phyloP scores from a whole-genome alignment of 2,329 filamentous ascomycete species.

The Venturia effusa region DNA sequence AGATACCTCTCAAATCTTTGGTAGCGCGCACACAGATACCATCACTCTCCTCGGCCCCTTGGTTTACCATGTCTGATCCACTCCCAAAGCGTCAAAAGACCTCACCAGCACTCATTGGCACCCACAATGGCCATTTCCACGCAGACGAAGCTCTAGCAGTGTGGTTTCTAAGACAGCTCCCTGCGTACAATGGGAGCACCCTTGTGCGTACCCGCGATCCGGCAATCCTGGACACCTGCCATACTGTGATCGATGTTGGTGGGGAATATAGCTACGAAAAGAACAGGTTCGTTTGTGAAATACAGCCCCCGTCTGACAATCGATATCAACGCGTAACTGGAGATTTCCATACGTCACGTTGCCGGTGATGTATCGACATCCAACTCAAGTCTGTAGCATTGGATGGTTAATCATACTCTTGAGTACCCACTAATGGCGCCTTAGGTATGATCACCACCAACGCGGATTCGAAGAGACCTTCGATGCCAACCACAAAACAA shows the following conservation, averaged over 20 bases:
- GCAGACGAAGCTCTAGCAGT: constrained; percentile 96
- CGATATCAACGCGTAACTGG: neutral
- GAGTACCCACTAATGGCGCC: neutral
- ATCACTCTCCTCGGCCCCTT: neutral
- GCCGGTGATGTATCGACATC: neutral
- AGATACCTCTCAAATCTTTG: too few relatives aligned
- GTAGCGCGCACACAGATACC: too few relatives aligned
- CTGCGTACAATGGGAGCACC: constrained; percentile 60
- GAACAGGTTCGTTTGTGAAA: constrained; percentile 42
- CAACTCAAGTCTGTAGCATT: too few relatives aligned
- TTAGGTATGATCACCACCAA: constrained; percentile 89
- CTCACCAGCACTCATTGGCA: constrained; percentile 68
- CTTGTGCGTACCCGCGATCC: constrained; percentile 86
- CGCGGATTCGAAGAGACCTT: constrained; percentile 80
- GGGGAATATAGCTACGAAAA: constrained; percentile 72
- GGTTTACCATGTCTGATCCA: constrained; percentile 1
- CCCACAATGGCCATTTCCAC: constrained; percentile 97
- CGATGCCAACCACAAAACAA: constrained; percentile 62
- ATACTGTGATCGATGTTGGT: constrained; percentile 96
- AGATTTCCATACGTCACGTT: neutral
- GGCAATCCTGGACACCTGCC: constrained; percentile 64
- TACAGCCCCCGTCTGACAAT: neutral
- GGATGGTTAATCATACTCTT: neutral
- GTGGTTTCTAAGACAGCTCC: constrained; percentile 85
- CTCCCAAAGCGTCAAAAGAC: constrained; percentile 68